A percentile compares a stretch with the other conserved stretches of the same genome.
phyloP scores from a whole-genome alignment of 345 rosid species.

The Eucalyptus erythrocorys region DNA sequence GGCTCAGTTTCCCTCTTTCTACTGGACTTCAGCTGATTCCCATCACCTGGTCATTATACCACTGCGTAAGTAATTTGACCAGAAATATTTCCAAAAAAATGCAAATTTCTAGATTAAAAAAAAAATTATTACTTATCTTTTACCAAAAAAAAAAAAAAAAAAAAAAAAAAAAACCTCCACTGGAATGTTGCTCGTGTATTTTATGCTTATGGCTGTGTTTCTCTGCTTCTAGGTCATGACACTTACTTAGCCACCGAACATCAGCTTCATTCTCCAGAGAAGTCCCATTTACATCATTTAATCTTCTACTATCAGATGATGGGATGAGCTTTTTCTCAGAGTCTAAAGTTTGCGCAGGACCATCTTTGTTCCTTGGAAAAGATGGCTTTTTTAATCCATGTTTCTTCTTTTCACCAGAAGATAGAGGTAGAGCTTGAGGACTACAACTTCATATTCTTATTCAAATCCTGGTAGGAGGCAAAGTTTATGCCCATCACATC shows the following conservation, averaged over 20 bases:
- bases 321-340: conserved; percentile 33
- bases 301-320: conserved; percentile 22
- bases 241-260: too few species aligned
- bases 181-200: too few species aligned
- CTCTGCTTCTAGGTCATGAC: too few species aligned
- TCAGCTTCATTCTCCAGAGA: too few species aligned
- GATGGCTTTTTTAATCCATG: conserved; percentile 32
- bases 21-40: conserved; percentile 41
- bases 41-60: conserved; percentile 27
- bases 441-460: conserved; percentile 7
- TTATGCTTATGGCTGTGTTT: too few species aligned
- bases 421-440: background rate
- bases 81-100: background rate
- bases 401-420: conserved; percentile 39
- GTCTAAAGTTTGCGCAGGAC: conserved; percentile 22
- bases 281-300: conserved; percentile 26
- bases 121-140: too few species aligned
- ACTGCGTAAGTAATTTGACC: background rate
- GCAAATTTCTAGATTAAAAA: conserved; percentile 2
- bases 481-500: conserved; percentile 6
- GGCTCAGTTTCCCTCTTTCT: conserved; percentile 42
- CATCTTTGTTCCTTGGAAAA: conserved; percentile 7
- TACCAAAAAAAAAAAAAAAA: too few species aligned
- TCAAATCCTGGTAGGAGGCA: conserved; percentile 8
- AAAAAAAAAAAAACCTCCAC: too few species aligned